Evolutionary conservation across 495 filamentous ascomycete genomes (phyloP).

Genomic region (Astrocystis sublimbata): DNA sequence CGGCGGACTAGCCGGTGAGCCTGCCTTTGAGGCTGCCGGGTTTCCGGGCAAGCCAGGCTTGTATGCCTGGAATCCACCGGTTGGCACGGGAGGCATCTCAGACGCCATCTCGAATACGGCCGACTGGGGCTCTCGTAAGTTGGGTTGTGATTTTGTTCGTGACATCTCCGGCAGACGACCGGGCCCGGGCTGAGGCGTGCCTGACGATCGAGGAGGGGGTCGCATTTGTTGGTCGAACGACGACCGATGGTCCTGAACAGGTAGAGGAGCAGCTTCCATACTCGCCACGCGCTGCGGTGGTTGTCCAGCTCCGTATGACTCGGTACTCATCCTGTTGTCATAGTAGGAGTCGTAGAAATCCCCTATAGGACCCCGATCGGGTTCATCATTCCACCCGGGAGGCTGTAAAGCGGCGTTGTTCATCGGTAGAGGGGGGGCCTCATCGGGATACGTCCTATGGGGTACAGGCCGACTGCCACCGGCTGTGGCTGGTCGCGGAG

Average conservation of each 20-base stretch:
- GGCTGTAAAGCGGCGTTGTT: constrained; percentile 29
- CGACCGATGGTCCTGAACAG: constrained; percentile 40
- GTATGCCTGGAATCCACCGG: constrained; percentile 42
- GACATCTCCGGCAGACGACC: constrained; percentile 47
- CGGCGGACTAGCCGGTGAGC: constrained; percentile 28
- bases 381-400: constrained; percentile 31
- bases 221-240: constrained; percentile 52
- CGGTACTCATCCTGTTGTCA: constrained; percentile 34
- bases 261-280: constrained; percentile 64
- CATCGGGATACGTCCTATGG: constrained; percentile 45
- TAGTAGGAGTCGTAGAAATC: constrained; percentile 63
- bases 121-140: constrained; percentile 61
- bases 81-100: constrained; percentile 56
- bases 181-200: constrained; percentile 44
- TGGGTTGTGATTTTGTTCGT: constrained; percentile 67
- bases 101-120: constrained; percentile 70
- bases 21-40: constrained; percentile 27
- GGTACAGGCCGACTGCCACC: constrained; percentile 49
- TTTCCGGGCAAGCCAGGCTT: constrained; percentile 35
- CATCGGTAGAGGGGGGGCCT: constrained; percentile 38
- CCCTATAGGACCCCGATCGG: constrained; percentile 42
- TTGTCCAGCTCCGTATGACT: constrained; percentile 38
- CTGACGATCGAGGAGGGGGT: constrained; percentile 25
- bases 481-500: constrained; percentile 52
- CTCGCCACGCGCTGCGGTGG: constrained; percentile 64